Base-by-base conservation (phyloP, 164 flowering plant genomes). In the Cinnamomum micranthum region DNA sequence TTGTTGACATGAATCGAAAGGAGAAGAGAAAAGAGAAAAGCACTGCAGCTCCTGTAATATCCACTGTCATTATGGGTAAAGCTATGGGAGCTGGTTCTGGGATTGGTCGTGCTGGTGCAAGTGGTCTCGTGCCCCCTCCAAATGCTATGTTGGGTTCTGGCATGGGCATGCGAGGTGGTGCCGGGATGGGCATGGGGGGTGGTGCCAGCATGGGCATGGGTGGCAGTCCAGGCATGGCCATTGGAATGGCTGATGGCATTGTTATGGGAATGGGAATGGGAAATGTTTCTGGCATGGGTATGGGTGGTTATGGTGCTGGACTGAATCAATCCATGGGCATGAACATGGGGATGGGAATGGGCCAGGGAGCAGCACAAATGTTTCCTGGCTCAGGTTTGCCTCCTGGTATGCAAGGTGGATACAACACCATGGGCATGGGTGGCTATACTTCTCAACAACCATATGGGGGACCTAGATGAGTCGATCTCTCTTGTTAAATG, bases 21-120 rank as follows among this genome's bases (percentile, higher is more conserved):
- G 99, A 96, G 71, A 96, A 87, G 84, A 89, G 97, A 77, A 82
- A 86, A 65, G 75, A 77, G 75, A 77, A 94, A 71, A 69, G 15
- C 17, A 89, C 86, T 75, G 91, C 86, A 63, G 65, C 85, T 55
- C 70, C 86, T 9, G 89, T 80, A 22, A 76, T 85, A 75, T 91
- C 96, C 68, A 89, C 88, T 15, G 75, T 87, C 31, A 83, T 78
- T 74, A 95, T 93, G 99, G 99, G 99, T 28, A 93, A 93, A 74
- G 97, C 98, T 47, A 93, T 93, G 98, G 99, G 99, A 77, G 86
- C 97, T 74, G 99, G 99, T 67, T 80, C 97, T 75, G 99, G 99
- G 33, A 81, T 91, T 9, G 96, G 97, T 47, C 94, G 98, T 65
- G 91, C 95, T 71, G 96, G 97, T 84, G 95, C 92, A 11, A 69